A percentile compares a stretch with the other conserved stretches of the same genome.
phyloP scores from a whole-genome alignment of 208 protist genomes.

The Strigomonas culicis region DNA sequence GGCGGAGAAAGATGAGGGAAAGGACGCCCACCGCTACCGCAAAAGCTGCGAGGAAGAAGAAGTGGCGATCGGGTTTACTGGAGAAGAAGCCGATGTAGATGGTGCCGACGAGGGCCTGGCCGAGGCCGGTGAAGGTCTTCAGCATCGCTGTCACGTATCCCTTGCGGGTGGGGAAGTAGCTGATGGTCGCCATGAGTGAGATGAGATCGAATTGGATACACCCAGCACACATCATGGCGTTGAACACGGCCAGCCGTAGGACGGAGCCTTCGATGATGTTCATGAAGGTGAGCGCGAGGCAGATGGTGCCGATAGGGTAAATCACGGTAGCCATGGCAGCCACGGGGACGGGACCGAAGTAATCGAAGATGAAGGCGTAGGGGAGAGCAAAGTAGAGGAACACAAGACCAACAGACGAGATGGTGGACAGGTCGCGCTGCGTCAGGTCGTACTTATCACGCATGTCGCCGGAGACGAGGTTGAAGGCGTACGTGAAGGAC shows the following conservation, averaged over 20 bases:
- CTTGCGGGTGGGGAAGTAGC: conserved; percentile 30
- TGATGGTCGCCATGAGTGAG: conserved; percentile 27
- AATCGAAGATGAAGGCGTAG: conserved; percentile 36
- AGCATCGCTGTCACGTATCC: conserved; percentile 35
- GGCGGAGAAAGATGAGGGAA: conserved; percentile 21
- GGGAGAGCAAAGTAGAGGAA: conserved; percentile 23
- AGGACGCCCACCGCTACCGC: conserved; percentile 18
- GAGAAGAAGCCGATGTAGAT: conserved; percentile 40
- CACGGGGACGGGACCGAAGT: conserved; percentile 27
- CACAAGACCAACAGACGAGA: conserved; percentile 24
- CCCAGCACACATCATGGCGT: conserved; percentile 20
- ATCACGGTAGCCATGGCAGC: conserved; percentile 22
- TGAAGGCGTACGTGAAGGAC: conserved; percentile 23
- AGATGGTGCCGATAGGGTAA: conserved; percentile 19
- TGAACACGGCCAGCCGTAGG: conserved; percentile 16
- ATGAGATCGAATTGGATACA: conserved; percentile 28
- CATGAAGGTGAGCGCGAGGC: conserved; percentile 28
- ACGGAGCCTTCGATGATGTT: conserved; percentile 24
- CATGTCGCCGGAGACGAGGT: conserved; percentile 21
- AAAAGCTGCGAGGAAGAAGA: conserved; percentile 32
- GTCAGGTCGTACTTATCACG: conserved; percentile 31
- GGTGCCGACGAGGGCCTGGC: conserved; percentile 35
- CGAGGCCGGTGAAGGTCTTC: conserved; percentile 50
- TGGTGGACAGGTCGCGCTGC: conserved; percentile 39
- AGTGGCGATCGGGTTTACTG: conserved; percentile 17